Evolutionary conservation across 1,139 yeast genomes (phyloP).

Genomic region (Geotrichum citri-aurantii): DNA sequence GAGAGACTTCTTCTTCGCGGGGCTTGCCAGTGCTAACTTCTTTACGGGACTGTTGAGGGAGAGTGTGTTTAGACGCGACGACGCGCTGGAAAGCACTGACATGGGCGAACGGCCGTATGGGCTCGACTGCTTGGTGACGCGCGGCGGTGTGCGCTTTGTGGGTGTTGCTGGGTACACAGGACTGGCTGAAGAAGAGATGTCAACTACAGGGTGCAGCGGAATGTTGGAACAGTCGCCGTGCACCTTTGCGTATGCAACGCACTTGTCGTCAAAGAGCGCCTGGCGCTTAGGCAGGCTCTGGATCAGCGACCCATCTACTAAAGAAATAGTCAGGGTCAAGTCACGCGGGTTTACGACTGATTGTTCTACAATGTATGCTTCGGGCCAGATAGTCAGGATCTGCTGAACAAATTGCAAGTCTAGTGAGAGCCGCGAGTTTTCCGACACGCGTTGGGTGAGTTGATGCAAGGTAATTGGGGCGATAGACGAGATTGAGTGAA

Average conservation of each 20-base stretch:
- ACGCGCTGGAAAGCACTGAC: neutral
- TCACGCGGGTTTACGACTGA: conserved; percentile 10
- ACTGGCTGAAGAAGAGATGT: neutral
- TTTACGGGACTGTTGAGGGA: neutral
- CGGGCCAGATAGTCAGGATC: conserved; percentile 29
- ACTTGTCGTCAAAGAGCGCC: conserved; percentile 4
- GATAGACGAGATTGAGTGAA: conserved; percentile 16
- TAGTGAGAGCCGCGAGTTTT: conserved; percentile 24
- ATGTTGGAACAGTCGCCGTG: conserved; percentile 4
- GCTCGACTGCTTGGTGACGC: neutral
- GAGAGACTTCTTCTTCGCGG: neutral
- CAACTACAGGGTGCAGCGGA: conserved; percentile 6
- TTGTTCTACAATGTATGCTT: conserved; percentile 21
- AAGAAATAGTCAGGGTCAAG: conserved; percentile 6
- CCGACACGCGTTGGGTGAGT: conserved; percentile 23
- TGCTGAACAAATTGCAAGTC: conserved; percentile 24
- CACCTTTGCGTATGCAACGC: conserved; percentile 3
- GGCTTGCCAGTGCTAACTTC: neutral
- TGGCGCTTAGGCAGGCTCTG: conserved; percentile 7
- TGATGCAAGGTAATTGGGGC: conserved; percentile 21
- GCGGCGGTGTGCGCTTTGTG: neutral
- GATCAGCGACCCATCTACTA: conserved; percentile 1
- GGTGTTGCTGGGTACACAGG: neutral
- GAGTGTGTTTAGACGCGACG: neutral
- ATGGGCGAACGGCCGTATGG: conserved; percentile 1